Conservation (phyloP, 345 rosid genomes). For the Eucalyptus polybractea region DNA sequence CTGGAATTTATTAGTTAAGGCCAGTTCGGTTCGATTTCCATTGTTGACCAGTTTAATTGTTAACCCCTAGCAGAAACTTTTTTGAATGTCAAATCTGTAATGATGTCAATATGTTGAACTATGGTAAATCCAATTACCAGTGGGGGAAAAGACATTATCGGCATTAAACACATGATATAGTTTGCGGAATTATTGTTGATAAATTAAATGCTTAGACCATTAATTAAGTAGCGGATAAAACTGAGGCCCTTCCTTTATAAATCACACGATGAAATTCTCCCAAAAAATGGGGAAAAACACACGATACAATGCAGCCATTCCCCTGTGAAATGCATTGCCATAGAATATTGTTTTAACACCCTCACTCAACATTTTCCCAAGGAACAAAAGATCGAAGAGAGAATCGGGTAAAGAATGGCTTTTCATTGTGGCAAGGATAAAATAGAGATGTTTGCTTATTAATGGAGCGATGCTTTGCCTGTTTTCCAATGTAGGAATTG, state of each 20-base stretch:
- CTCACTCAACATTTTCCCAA: neutral
- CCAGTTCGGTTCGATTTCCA: neutral
- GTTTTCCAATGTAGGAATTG: neutral
- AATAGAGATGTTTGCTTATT: neutral
- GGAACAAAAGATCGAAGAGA: neutral
- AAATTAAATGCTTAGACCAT: neutral
- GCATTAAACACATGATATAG: neutral
- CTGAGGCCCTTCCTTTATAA: neutral
- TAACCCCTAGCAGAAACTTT: neutral
- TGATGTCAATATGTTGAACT: neutral
- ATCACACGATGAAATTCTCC: neutral
- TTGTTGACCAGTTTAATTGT: rapidly evolving
- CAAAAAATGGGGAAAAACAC: neutral
- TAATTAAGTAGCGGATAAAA: neutral
- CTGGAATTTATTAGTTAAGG: neutral
- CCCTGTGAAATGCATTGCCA: neutral
- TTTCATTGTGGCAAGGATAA: neutral
- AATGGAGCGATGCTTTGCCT: neutral
- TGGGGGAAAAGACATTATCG: neutral
- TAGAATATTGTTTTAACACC: neutral
- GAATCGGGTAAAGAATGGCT: neutral
- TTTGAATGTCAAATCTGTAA: neutral
- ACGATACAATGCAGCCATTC: neutral
- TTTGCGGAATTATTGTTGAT: neutral
- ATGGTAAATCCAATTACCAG: neutral